phyloP scores from a whole-genome alignment of 192 early-diverging fungal species.

The Backusella macrospora region DNA sequence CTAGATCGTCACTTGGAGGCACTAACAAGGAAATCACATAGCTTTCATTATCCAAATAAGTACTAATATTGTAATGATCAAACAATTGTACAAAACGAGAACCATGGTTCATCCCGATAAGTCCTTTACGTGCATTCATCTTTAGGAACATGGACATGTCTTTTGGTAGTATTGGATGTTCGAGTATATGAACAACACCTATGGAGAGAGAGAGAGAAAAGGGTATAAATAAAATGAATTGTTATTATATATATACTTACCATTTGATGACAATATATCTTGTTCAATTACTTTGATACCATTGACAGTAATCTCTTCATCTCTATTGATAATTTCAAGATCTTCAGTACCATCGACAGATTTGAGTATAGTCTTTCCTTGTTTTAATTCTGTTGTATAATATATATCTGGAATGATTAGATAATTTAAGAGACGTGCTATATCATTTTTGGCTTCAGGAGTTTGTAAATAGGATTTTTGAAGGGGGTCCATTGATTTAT shows the following conservation, averaged over 20 bases:
- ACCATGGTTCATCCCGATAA: conserved; percentile 65
- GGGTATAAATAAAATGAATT: conserved; percentile 32
- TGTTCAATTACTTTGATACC: conserved; percentile 23
- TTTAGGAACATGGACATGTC: conserved; percentile 9
- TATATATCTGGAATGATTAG: conserved; percentile 45
- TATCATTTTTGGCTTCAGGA: conserved; percentile 40
- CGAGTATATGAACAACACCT: conserved; percentile 41
- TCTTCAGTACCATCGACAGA: conserved; percentile 27
- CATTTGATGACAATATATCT: conserved; percentile 50
- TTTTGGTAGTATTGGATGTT: conserved; percentile 20
- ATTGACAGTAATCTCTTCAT: conserved; percentile 26
- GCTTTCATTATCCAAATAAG: conserved; percentile 61
- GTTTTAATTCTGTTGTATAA: conserved; percentile 39
- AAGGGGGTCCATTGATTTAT: conserved; percentile 29
- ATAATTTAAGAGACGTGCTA: conserved; percentile 42
- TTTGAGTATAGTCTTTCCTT: conserved; percentile 1
- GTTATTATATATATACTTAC: conserved; percentile 20
- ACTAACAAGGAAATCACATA: conserved; percentile 66
- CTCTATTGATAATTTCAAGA: neutral
- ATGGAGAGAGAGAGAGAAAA: conserved; percentile 31
- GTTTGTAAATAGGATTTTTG: conserved; percentile 37
- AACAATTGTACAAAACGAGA: conserved; percentile 61
- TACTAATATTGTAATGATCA: conserved; percentile 52
- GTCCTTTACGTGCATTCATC: conserved; percentile 20
- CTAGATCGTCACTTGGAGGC: conserved; percentile 61